Percentiles rank a stretch among this genome's conserved stretches.
Conservation (phyloP, 345 rosid genomes). For the Adansonia digitata region DNA sequence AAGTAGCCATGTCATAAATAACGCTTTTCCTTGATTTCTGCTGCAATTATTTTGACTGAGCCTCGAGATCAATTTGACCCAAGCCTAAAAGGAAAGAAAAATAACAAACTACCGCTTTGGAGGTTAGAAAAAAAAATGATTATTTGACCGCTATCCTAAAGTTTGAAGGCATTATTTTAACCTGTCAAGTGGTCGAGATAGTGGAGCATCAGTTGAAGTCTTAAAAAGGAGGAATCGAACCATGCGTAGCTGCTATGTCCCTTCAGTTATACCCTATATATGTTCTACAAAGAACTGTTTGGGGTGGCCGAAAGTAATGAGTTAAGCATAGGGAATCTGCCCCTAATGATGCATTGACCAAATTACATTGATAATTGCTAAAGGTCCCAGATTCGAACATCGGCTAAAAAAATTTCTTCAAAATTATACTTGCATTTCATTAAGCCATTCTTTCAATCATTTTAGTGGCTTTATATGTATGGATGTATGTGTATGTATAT, state of each 20-base stretch:
- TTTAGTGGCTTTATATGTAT: background rate
- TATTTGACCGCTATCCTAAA: background rate
- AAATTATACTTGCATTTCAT: background rate
- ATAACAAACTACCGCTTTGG: background rate
- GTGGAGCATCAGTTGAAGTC: background rate
- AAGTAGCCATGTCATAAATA: background rate
- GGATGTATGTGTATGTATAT: background rate
- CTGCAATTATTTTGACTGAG: background rate
- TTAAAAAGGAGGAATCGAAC: background rate
- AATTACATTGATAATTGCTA: background rate
- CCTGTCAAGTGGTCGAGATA: background rate
- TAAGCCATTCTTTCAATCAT: background rate
- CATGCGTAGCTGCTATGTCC: no score
- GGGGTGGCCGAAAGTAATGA: background rate
- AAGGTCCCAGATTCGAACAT: background rate
- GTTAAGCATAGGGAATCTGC: background rate
- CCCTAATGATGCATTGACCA: background rate
- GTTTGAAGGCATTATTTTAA: background rate
- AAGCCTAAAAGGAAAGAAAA: background rate
- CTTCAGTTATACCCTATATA: background rate
- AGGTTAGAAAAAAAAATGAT: background rate
- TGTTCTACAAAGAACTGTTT: background rate
- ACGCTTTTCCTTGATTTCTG: conserved; percentile 8
- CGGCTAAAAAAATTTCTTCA: background rate
- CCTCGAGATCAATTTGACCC: background rate